Base-by-base conservation (phyloP, 2,329 filamentous ascomycete species). In the Scedosporium boydii region DNA sequence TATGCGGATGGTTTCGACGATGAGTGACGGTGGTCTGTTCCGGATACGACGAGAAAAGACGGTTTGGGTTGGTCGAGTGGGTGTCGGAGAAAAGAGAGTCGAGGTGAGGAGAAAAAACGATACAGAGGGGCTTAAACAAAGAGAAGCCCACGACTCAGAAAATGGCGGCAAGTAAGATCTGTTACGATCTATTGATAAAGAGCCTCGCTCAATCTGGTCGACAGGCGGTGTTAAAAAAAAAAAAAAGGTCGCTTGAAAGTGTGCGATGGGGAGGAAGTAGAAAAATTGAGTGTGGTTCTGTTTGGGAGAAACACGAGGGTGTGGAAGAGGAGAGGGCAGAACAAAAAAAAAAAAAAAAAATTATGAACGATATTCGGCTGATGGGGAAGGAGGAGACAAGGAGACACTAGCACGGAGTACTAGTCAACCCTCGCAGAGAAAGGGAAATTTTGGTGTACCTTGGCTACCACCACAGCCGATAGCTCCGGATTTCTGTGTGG, bases 271-370 rank as follows among this genome's bases (percentile, higher is more conserved):
- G 26, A 61, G 38, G 29, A 46, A 34, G 48, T 26, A 26, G 41
- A 38, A 29, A 61, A 55, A 57, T 18, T 38, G n/a, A 16, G 23
- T 12, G 16, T 58, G 34, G 34, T 59, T 59, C 18, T 59, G 57
- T 23, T 59, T 41, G 51, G 51, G 60, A 55, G 38, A 57, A 34
- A 34, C 29, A 34, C 41, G 60, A 46, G 57, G 48, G 60, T 61
- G 60, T 61, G 60, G 60, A 57, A 61, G 51, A 46, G 34, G 48
- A 46, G 60, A 61, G 60, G 60, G 60, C 60, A 61, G 57, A 61
- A 61, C 46, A 48, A 34, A 53, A 61, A 53, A 53, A 53, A 61
- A 61, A 61, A 61, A 61, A 61, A 61, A 61, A 61, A 61, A 61
- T 56, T 61, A 57, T 57, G 60, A 61, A 61, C 59, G 59, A 61